Base-by-base conservation (phyloP, 192 early-diverging fungal species). In the Backusella liffmaniae region DNA sequence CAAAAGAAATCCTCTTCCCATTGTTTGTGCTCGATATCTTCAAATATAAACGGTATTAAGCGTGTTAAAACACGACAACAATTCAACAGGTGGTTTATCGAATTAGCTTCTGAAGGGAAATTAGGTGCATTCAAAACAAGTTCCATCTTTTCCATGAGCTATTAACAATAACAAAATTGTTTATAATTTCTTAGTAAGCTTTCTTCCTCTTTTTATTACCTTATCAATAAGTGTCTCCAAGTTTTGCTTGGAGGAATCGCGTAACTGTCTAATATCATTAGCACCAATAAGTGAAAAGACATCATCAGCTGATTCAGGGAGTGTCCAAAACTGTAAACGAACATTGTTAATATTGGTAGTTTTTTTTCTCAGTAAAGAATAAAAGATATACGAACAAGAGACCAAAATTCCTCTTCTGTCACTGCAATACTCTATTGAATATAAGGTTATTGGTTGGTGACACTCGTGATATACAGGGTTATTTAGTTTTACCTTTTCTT, bases 251-350 rank as follows among this genome's bases (percentile, higher is more conserved):
- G 94, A 90, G 16, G 84, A 76, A 78, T 96, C 93, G 41, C 94
- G 85, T 16, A 94, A 90, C 42, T 88, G 82, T 35, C 96, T 84
- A 59, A 96, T 93, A 79, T 98, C 96, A 37, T 92, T 91, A 8
- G 92, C 89, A 23, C 91, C 89, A 41, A 96, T 90, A 32, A 97
- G 88, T 59, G 95, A 92, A 81, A 94, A 96, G 18, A 96, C 88
- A 80, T 97, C 96, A 73, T 97, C 93, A 56, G 89, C 82, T 7
- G 85, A 83, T 34, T 94, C 93, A 9, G 91, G 90, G 0, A 97
- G 84, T 18, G 82, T 82, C 92, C 92, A 90, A 89, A 96, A 91
- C 89, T 90, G 84, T 7, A 62, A 62, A 21, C 21, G 3, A 62
- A 29, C 29, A 62, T 62, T 62, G n/a, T 62, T 12, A 62, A 23